phyloP scores from a whole-genome alignment of 805 yeast genomes.

The Ogataea sp. region DNA sequence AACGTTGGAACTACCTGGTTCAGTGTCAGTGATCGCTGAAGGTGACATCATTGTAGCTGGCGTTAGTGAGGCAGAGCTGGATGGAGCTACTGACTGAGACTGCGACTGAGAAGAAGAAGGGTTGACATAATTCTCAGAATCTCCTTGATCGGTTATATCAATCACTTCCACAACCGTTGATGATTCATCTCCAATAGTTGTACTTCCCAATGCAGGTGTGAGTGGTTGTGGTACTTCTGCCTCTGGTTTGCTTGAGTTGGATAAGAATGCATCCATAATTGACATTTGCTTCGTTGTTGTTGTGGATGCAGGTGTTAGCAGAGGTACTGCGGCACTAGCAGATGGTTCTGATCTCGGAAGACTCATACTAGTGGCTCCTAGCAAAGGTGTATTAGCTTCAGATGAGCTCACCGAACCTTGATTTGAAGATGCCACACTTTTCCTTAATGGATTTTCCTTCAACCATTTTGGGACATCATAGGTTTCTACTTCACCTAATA shows the following conservation, averaged over 20 bases:
- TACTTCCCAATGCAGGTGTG: background rate
- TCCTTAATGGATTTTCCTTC: constrained; percentile 7
- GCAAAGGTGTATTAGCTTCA: background rate
- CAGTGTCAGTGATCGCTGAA: too few relatives aligned
- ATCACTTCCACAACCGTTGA: background rate
- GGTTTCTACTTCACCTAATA: constrained; percentile 45
- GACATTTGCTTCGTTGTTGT: constrained; percentile 13
- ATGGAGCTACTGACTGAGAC: too few relatives aligned
- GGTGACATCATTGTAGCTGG: too few relatives aligned
- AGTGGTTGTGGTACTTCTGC: background rate
- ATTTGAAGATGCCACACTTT: background rate
- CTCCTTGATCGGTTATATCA: background rate
- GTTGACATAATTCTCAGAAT: background rate
- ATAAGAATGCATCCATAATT: background rate
- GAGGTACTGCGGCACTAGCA: constrained; percentile 1
- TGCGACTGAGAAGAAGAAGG: background rate
- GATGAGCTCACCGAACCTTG: background rate
- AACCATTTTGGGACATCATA: constrained; percentile 17
- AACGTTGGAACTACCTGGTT: too few relatives aligned
- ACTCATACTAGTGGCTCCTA: background rate
- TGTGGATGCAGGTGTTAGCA: constrained; percentile 9
- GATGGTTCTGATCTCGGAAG: constrained; percentile 2
- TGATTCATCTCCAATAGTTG: background rate
- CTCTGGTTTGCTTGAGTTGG: background rate
- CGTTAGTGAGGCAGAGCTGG: too few relatives aligned